Evolutionary conservation across 257 asterid genomes (phyloP).

Genomic region (Verbena officinalis): DNA sequence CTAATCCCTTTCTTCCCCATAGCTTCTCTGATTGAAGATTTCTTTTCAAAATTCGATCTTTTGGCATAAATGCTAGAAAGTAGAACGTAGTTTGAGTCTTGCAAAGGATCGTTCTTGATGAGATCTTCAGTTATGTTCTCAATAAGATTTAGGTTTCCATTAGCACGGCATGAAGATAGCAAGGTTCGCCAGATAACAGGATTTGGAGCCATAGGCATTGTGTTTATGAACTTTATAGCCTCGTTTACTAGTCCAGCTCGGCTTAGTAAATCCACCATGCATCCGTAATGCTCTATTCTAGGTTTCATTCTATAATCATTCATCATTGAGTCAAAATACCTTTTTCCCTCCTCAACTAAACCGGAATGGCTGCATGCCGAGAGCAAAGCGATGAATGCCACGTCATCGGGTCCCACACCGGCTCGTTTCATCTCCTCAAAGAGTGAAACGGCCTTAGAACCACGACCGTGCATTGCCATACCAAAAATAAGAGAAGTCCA

Average conservation of each 20-base stretch:
- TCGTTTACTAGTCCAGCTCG: slow-evolving; percentile 65
- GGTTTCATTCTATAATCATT: slow-evolving; percentile 57
- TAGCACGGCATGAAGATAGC: slow-evolving; percentile 54
- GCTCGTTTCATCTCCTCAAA: slow-evolving; percentile 70
- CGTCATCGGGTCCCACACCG: slow-evolving; percentile 59
- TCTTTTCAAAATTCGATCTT: slow-evolving; percentile 65
- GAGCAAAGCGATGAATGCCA: slow-evolving; percentile 69
- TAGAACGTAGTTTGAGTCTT: slow-evolving; percentile 65
- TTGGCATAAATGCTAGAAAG: slow-evolving; percentile 70
- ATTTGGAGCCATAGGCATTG: slow-evolving; percentile 71
- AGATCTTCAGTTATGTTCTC: slow-evolving; percentile 53
- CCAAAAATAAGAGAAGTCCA: slow-evolving; percentile 77
- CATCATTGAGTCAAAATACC: slow-evolving; percentile 55
- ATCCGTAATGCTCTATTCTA: slow-evolving; percentile 83
- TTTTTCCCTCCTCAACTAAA: slow-evolving; percentile 59
- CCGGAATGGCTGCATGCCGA: slow-evolving; percentile 90
- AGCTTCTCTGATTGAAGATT: slow-evolving; percentile 52
- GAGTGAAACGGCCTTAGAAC: slow-evolving; percentile 55
- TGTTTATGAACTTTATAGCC: slow-evolving; percentile 58
- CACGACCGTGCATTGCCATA: slow-evolving; percentile 74
- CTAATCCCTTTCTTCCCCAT: slow-evolving; percentile 72
- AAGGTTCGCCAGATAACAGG: slow-evolving; percentile 68
- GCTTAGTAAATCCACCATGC: slow-evolving; percentile 81
- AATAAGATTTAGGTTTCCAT: slow-evolving; percentile 56
- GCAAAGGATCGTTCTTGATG: slow-evolving; percentile 56